phyloP scores from a whole-genome alignment of 1,139 yeast species.

The Zygoascus hellenicus region DNA sequence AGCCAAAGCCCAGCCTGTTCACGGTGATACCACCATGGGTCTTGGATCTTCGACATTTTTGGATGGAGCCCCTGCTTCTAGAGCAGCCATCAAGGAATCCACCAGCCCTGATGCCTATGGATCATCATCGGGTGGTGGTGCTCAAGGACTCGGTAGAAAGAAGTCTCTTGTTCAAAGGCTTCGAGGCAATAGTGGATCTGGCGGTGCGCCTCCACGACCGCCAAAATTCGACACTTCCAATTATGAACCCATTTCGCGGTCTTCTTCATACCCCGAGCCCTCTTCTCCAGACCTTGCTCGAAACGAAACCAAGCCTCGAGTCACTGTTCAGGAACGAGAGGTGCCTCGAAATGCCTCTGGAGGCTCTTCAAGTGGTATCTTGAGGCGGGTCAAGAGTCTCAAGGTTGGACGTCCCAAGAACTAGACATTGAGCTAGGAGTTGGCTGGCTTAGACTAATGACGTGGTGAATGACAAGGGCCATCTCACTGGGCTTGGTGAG shows the following conservation, averaged over 20 bases:
- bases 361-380: constrained; percentile 36
- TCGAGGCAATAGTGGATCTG: constrained; percentile 31
- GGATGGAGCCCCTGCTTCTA: constrained; percentile 95
- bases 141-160: constrained; percentile 38
- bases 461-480: too few species aligned
- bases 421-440: neutral
- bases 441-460: too few species aligned
- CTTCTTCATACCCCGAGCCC: constrained; percentile 17
- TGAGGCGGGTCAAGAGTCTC: constrained; percentile 83
- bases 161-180: constrained; percentile 70
- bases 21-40: constrained; percentile 81
- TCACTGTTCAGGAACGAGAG: neutral
- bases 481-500: too few species aligned
- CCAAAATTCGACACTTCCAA: constrained; percentile 5
- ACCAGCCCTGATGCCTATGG: constrained; percentile 21
- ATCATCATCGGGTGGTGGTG: constrained; percentile 17
- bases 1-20: constrained; percentile 63
- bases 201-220: constrained; percentile 18
- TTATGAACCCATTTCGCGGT: constrained; percentile 14
- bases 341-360: neutral
- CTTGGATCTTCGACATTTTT: constrained; percentile 85
- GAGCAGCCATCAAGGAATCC: constrained; percentile 40
- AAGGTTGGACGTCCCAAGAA: constrained; percentile 43
- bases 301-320: neutral
- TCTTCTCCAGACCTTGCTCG: constrained; percentile 2